A percentile compares a stretch with the other conserved stretches of the same genome.
phyloP scores from a whole-genome alignment of 371 early-diverging fungal genomes.

The Saksenaea vasiformis region DNA sequence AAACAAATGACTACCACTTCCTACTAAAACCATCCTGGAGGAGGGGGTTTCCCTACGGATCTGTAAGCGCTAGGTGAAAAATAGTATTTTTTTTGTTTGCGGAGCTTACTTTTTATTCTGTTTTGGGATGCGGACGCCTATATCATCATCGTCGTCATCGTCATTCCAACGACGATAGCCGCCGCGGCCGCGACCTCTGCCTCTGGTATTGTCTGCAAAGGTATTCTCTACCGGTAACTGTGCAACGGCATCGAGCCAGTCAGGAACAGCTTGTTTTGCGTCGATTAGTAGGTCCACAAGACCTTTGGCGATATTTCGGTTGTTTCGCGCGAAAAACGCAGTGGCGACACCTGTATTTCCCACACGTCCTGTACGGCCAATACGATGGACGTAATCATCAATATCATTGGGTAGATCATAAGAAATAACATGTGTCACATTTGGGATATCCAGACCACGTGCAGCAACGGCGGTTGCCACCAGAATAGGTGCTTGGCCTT shows the following conservation, averaged over 20 bases:
- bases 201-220: neutral
- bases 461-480: slow-evolving; percentile 99
- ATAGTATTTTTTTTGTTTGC: neutral
- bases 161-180: neutral
- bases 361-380: slow-evolving; percentile 95
- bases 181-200: neutral
- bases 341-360: slow-evolving; percentile 92
- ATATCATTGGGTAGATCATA: slow-evolving; percentile 92
- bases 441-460: slow-evolving; percentile 95
- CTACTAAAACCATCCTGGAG: slow-evolving; percentile 1
- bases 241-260: slow-evolving; percentile 62
- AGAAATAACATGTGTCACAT: slow-evolving; percentile 90
- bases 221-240: neutral
- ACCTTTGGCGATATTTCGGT: slow-evolving; percentile 78
- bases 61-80: neutral
- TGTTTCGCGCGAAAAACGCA: slow-evolving; percentile 94
- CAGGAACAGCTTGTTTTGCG: slow-evolving; percentile 55
- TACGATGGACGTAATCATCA: slow-evolving; percentile 96
- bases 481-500: slow-evolving; percentile 89
- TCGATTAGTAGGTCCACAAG: slow-evolving; percentile 75
- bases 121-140: neutral
- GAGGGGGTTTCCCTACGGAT: neutral
- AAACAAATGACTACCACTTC: neutral
- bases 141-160: neutral
- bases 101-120: neutral